Base-by-base conservation (phyloP, 1,284 basidiomycete genomes). In the Ustilago lituana region DNA sequence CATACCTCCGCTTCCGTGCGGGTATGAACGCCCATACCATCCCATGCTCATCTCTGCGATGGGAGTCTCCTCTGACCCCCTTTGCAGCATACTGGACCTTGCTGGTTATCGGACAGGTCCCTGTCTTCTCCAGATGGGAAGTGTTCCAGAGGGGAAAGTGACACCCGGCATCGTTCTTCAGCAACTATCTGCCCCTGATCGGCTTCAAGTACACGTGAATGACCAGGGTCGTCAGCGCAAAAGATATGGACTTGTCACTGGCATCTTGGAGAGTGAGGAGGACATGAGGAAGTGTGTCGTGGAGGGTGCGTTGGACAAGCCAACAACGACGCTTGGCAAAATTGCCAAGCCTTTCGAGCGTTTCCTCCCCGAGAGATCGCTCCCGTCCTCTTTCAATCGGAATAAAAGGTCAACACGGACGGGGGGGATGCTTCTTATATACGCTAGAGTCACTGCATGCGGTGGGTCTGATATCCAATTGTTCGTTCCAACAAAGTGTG, bases 131-230 rank as follows among this genome's bases (percentile, higher is more conserved):
- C 39, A 90, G 88, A 35, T 77, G 65, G 53, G 24, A 35, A 11
- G 52, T 69, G 36, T 80, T 80, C 65, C 47, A 68, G 39, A 46
- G 61, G 10, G 77, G 76, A 15, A 71, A 75, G 44, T 77, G 71
- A 71, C 38, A 54, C 40, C 26, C 46, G 15, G 23, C 36, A 96
- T 84, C 77, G 87, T 6, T 95, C 24, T 83, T 92, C 41, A 91
- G 90, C 37, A 90, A 88, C 78, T 93, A 93, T 82, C 77, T 94
- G 31, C 90, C 92, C 26, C 82, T 93, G 43, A 82, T 82, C 35
- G 86, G 83, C 6, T 56, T 56, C 51, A 87, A 86, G 71, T 71
- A 85, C 53, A 61, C 79, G 74, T 86, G 86, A 76, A 85, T 84
- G 68, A 80, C 84, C n/a, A 83, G 85, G 10, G 78, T 69, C 15